phyloP scores from a whole-genome alignment of 371 early-diverging fungal genomes.

The Mucor circinelloides region DNA sequence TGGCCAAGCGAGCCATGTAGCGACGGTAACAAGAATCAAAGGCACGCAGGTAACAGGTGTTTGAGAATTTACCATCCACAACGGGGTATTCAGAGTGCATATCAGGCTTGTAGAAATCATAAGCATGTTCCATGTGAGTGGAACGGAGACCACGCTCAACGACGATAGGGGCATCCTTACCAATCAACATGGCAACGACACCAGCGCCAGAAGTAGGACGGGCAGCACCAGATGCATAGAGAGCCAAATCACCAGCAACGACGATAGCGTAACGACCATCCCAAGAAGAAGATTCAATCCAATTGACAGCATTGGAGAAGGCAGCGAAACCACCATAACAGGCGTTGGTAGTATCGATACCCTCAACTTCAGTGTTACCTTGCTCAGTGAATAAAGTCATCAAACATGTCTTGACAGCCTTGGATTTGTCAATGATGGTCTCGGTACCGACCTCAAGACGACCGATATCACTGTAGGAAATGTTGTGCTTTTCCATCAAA shows the following conservation, averaged over 20 bases:
- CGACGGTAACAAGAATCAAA: conserved; percentile 86
- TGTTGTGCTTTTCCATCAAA: conserved; percentile 90
- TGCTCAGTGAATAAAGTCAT: conserved; percentile 92
- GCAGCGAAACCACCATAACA: conserved; percentile 99
- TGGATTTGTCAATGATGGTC: conserved; percentile 97
- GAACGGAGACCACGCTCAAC: conserved; percentile 89
- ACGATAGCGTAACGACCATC: conserved; percentile 93
- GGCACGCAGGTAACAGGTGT: conserved; percentile 91
- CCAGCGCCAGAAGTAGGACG: conserved; percentile 97
- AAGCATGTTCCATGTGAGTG: conserved; percentile 95
- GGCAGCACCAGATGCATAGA: conserved; percentile 91
- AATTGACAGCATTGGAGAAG: conserved; percentile 95
- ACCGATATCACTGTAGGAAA: conserved; percentile 86
- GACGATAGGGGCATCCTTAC: conserved; percentile 93
- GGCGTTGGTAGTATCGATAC: conserved; percentile 97
- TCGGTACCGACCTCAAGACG: conserved; percentile 98
- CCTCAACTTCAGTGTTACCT: conserved; percentile 93
- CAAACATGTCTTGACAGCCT: conserved; percentile 95
- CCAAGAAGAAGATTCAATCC: conserved; percentile 93
- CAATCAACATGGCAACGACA: conserved; percentile 92
- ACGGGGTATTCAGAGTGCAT: conserved; percentile 94
- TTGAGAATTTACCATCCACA: conserved; percentile 94
- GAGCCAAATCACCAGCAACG: conserved; percentile 96
- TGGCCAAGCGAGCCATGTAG: conserved; percentile 77
- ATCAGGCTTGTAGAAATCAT: conserved; percentile 98